Evolutionary conservation across 192 early-diverging fungal genomes (phyloP), one percentile per base, ranked within the genome.

Genomic region (Chytriomyces hyalinus): DNA sequence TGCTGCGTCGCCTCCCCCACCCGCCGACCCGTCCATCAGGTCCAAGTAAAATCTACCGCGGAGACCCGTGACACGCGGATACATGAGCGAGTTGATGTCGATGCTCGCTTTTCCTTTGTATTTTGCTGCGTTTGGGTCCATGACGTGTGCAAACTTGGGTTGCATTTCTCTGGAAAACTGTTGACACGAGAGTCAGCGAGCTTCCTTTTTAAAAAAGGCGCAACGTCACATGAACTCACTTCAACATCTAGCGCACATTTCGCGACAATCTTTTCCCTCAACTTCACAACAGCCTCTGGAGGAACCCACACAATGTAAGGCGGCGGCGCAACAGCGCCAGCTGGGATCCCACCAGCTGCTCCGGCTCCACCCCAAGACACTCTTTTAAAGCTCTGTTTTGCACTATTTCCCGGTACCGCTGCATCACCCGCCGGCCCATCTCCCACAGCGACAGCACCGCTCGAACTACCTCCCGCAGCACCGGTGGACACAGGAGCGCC

Each of bases 161-260:
- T 85, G 86, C n/a, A 90, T 43, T 50, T 83, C 77, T 70, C 89
- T 65, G 2, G 67, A 36, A 81, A 85, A 88, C 85, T 86, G 51
- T 24, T n/a, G 0, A 17, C 13, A 49, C 2, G 22, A 17, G 53
- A 57, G 70, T 26, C 24, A 26, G 24, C 24, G 24, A 26, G 24
- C 24, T 26, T 26, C 24, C 0, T 26, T 26, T 26, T 26, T 26
- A n/a, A n/a, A n/a, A n/a, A n/a, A n/a, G n/a, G n/a, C n/a, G n/a
- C n/a, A n/a, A n/a, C n/a, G 51, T 72, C 49, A 43, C 46, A 8
- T 10, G 53, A 0, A 44, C 71, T 45, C 59, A 87, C 86, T 73
- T 88, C 87, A 24, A 88, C 62, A 46, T 88, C 87, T 7, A 85
- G 28, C 59, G 65, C 48, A 49, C 75, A 67, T 77, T 88, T 88